Evolutionary conservation across 768 basidiomycete species (phyloP).

Genomic region (Kwoniella botswanensis): DNA sequence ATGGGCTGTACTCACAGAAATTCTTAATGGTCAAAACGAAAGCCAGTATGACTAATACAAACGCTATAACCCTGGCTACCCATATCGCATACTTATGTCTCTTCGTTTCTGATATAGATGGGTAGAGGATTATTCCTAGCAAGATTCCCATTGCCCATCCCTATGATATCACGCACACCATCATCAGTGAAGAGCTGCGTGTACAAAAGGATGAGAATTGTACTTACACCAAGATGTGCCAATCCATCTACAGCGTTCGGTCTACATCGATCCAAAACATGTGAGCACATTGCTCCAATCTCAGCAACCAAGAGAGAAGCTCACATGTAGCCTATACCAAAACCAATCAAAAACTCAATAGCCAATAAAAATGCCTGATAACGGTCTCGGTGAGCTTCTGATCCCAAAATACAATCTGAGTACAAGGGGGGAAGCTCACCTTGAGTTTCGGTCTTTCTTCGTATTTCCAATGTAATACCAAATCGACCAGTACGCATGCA

Average conservation of each 20-base stretch:
- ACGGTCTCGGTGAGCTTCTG: slow-evolving; percentile 9
- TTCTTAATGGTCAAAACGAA: slow-evolving; percentile 83
- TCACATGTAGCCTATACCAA: slow-evolving; percentile 68
- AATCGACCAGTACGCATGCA: slow-evolving; percentile 69
- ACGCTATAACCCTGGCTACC: slow-evolving; percentile 71
- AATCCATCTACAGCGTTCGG: slow-evolving; percentile 84
- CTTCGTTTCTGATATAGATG: slow-evolving; percentile 80
- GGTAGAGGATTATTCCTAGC: slow-evolving; percentile 81
- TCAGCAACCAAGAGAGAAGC: slow-evolving; percentile 3
- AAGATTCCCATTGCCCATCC: slow-evolving; percentile 64
- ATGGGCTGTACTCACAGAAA: slow-evolving; percentile 67
- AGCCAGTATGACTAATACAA: slow-evolving; percentile 76
- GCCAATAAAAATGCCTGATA: slow-evolving; percentile 78
- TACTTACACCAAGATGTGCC: slow-evolving; percentile 72
- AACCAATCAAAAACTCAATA: slow-evolving; percentile 82
- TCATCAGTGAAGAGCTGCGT: neutral
- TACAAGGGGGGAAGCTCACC: slow-evolving; percentile 60
- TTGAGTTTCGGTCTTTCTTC: slow-evolving; percentile 80
- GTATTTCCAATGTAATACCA: slow-evolving; percentile 90
- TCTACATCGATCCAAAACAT: slow-evolving; percentile 20
- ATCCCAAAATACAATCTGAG: neutral
- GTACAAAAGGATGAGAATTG: neutral
- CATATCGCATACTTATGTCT: slow-evolving; percentile 75
- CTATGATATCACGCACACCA: slow-evolving; percentile 13
- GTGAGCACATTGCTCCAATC: neutral